Evolutionary conservation across 768 basidiomycete species (phyloP), one percentile per base, ranked within the genome.

Genomic region (Termitomyces sp.): DNA sequence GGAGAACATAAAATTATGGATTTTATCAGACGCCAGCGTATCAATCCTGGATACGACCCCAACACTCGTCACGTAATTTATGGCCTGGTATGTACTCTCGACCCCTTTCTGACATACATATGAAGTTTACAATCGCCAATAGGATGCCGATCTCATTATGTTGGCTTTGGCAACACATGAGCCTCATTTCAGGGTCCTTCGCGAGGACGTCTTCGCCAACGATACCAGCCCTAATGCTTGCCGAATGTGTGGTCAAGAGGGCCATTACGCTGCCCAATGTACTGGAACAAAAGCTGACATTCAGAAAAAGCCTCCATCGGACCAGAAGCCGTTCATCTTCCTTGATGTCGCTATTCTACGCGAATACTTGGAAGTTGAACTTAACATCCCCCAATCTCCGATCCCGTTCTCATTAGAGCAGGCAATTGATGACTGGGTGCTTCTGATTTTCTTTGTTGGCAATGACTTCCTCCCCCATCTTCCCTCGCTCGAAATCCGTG

Each of bases 1-100:
- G 97, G 97, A 69, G 97, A 99, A 71, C 97, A 99, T 73, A 99
- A 99, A 78, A 98, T 99, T 62, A 98, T 99, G 95, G 97, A 98
- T 70, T 98, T 84, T 71, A 96, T 99, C 62, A 81, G 97, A 55
- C 82, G 95, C 34, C 95, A 97, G 66, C 83, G 97, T 52, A 79
- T 82, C 51, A 91, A 95, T 67, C 82, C 83, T 24, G 89, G 87
- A n/a, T 88, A 98, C 73, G 88, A 99, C 71, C 88, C 96, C 20
- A 98, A 99, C 69, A 98, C 95, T 3, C 80, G 81, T 34, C 97
- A 99, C 69, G 96, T 98, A 55, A 98, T 99, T 61, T 99, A 98
- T 75, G 97, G 97, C 64, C 76, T 99, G 70, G 94, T 95, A 67
- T 59, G 88, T 70, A 36, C 12, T 55, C 60, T 33, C 36, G n/a